Base-by-base conservation (phyloP, 2,329 filamentous ascomycete species). In the Calonectria pseudoturangicola region DNA sequence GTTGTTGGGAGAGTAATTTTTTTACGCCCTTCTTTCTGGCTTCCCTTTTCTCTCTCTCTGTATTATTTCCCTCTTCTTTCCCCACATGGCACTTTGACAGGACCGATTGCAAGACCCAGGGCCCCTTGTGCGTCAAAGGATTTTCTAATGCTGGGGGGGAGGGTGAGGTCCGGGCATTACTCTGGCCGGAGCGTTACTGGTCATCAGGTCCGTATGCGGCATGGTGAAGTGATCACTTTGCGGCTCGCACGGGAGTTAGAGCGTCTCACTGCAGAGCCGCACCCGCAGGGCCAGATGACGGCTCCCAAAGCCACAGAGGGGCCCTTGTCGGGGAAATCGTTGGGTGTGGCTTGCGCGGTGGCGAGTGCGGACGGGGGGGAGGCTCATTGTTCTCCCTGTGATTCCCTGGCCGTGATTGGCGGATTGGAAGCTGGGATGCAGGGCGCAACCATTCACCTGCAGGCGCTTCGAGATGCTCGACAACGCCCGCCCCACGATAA, bases 401-500 rank as follows among this genome's bases (percentile, higher is more conserved):
- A 28, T 41, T 60, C 54, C 33, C 36, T 39, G 33, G 7, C 33
- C 25, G 16, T 43, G 33, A 51, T 33, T 66, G 62, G 41, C 45
- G 15, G 30, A 12, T 18, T 13, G 43, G 45, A 50, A 50, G 45
- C 64, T 54, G 25, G 36, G 64, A 56, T 66, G 27, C 54, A 39
- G 54, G 54, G 54, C 33, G 28, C 43, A 64, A 25, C 60, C 60
- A 48, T 43, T 48, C 60, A 51, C 28, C 36, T 56, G 65, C 65
- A 30, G 65, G 65, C 65, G 65, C 65, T 67, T 67, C 65, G 48
- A 67, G 65, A 67, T 66, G 63, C 63, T 66, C n/a, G 25, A 36
- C 43, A n/a, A 65, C 62, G 62, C 54, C 54, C 54, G 54, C 54
- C 54, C 54, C 54, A 60, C 54, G 54, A 60, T 60, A 41, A 60